phyloP scores from a whole-genome alignment of 176 grass and related monocot genomes.

The Eragrostis curvula region DNA sequence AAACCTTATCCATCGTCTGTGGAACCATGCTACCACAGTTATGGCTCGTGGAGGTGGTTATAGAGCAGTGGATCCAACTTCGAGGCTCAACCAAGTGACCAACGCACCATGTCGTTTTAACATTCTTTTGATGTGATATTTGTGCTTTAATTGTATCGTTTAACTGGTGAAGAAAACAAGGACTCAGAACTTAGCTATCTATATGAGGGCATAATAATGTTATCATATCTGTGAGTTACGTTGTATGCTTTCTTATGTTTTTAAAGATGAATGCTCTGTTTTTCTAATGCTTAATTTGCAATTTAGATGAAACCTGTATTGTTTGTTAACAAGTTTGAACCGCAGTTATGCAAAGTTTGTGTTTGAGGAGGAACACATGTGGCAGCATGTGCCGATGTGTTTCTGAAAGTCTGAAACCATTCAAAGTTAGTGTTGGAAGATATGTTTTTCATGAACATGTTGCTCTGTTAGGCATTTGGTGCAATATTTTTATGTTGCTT shows the following conservation, averaged over 20 bases:
- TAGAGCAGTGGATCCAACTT: neutral
- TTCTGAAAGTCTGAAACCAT: neutral
- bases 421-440: neutral
- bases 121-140: neutral
- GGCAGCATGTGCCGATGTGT: neutral
- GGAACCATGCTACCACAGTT: neutral
- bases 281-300: neutral
- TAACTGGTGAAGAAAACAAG: neutral
- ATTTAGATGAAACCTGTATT: neutral
- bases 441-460: conserved; percentile 1
- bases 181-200: neutral
- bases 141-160: neutral
- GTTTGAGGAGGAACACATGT: neutral
- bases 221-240: neutral
- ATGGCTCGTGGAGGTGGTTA: neutral
- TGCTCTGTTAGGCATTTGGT: neutral
- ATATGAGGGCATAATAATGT: neutral
- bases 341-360: neutral
- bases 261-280: conserved; percentile 12
- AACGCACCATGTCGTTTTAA: neutral
- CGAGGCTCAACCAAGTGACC: neutral
- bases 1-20: conserved; percentile 9
- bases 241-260: neutral
- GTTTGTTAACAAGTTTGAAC: neutral
- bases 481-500: conserved; percentile 3